Conservation (phyloP, 805 yeast genomes). For the Cyberlindnera meyerae region DNA sequence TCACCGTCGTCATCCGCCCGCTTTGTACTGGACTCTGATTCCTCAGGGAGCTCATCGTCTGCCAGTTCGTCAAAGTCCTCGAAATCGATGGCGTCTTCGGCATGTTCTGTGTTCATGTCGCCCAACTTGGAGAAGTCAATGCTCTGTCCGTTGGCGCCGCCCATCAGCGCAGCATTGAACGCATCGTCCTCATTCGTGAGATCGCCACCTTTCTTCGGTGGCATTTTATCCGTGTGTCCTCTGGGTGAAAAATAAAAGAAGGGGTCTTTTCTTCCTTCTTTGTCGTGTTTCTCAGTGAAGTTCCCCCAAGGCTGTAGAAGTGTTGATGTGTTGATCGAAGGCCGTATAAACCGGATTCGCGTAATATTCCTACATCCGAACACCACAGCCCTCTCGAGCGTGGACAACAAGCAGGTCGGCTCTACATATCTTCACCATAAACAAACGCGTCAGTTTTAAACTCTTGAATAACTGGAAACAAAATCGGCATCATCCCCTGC, state of each 20-base stretch:
- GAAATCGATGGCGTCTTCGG: slow-evolving; percentile 89
- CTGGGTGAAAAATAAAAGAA: too few species aligned
- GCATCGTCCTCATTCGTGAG: slow-evolving; percentile 36
- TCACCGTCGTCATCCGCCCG: too few species aligned
- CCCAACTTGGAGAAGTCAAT: slow-evolving; percentile 19
- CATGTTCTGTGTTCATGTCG: slow-evolving; percentile 50
- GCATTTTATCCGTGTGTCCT: neutral
- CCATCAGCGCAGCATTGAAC: slow-evolving; percentile 32
- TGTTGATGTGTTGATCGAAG: too few species aligned
- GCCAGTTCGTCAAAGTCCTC: slow-evolving; percentile 94
- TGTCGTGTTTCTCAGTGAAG: too few species aligned
- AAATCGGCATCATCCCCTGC: slow-evolving; percentile 1
- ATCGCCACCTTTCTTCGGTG: slow-evolving; percentile 12
- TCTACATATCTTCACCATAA: too few species aligned
- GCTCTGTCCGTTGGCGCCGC: slow-evolving; percentile 27
- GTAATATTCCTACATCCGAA: neutral
- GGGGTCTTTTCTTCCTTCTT: too few species aligned
- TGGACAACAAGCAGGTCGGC: too few species aligned
- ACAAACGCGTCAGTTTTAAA: too few species aligned
- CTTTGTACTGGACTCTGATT: slow-evolving; percentile 11
- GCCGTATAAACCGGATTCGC: too few species aligned
- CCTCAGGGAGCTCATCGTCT: slow-evolving; percentile 63
- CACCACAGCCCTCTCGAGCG: too few species aligned
- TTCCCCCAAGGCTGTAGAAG: too few species aligned
- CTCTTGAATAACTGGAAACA: too few species aligned